Base-by-base conservation (phyloP, 768 basidiomycete genomes). In the Exsudoporus frostii region DNA sequence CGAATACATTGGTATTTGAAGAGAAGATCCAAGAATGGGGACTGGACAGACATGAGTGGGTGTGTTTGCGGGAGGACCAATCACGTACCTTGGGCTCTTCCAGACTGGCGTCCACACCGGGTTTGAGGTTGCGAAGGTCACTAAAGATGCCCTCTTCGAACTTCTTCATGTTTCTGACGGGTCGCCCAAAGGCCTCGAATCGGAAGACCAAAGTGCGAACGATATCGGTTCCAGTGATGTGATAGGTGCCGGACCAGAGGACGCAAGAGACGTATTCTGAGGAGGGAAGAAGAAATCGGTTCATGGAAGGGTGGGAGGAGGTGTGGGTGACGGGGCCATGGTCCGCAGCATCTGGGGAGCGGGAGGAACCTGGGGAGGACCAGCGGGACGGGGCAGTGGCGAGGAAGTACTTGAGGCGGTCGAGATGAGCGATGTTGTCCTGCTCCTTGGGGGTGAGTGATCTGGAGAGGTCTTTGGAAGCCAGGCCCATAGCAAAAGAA, bases 1-100 rank as follows among this genome's bases (percentile, higher is more conserved):
- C 95, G 84, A 60, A 98, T 97, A 68, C 94, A 96, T 67, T 95
- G 92, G 62, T 90, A 94, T 70, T 95, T 94, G 83, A 97, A 97
- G 10, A 98, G 74, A 25, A 95, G 79, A 62, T 98, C 95, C 17
- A 98, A 78, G 73, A 98, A 95, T 0, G 90, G 88, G 42, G 91
- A 90, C 94, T 96, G 64, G 14, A 53, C 24, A 11, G 39, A 27
- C 20, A 22, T 58, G 39, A 41, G 49, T 38, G 13, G 22, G 22
- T 22, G 50, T 38, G n/a, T 15, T n/a, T 42, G 51, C 48, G 47
- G 45, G 7, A 19, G 24, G 11, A 52, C 17, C 38, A 74, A 52
- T 19, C 38, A 74, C 82, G 39, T 40, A 89, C 90, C 82, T 98
- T 98, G n/a, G 95, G 94, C 61, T 97, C 95, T 69, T 98, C 95